Conservation (phyloP, 345 rosid genomes). For the Citrus medica region DNA sequence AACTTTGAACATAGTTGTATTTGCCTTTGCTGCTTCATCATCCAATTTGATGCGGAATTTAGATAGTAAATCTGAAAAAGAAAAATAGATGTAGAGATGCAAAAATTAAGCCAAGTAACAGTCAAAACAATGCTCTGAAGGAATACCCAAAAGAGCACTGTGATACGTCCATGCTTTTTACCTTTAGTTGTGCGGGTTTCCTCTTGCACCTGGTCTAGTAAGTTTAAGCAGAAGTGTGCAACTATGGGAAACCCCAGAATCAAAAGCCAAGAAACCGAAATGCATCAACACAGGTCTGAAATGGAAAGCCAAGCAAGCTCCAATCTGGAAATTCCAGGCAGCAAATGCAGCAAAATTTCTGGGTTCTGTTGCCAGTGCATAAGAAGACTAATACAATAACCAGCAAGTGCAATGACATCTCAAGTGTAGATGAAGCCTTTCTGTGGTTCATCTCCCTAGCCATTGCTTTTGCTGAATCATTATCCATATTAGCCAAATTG, state of each 20-base stretch:
- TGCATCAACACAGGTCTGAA: conserved; percentile 25
- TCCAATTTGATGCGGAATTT: not conserved
- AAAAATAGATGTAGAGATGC: not conserved
- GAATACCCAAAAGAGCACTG: not conserved
- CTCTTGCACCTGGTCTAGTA: conserved; percentile 29
- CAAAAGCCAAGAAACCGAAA: conserved; percentile 19
- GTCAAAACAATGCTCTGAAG: not conserved
- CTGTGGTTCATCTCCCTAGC: conserved; percentile 10
- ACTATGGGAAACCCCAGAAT: conserved; percentile 31
- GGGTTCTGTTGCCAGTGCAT: conserved; percentile 28
- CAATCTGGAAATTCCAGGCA: conserved; percentile 24
- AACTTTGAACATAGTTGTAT: conserved; percentile 3
- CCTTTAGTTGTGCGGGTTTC: conserved; percentile 19
- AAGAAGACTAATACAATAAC: conserved; percentile 21
- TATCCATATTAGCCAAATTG: conserved; percentile 8
- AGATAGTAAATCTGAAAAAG: not conserved
- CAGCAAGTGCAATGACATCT: conserved; percentile 11
- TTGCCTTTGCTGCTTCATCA: conserved; percentile 20
- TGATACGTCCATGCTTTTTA: not conserved
- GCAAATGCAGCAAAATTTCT: conserved; percentile 8
- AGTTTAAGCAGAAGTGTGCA: conserved; percentile 26
- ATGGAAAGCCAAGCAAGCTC: conserved; percentile 18
- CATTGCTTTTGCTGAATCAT: not conserved
- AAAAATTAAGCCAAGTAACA: not conserved
- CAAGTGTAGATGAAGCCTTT: not conserved